phyloP scores from a whole-genome alignment of 2,329 filamentous ascomycete species.

The Epichloe sp. region DNA sequence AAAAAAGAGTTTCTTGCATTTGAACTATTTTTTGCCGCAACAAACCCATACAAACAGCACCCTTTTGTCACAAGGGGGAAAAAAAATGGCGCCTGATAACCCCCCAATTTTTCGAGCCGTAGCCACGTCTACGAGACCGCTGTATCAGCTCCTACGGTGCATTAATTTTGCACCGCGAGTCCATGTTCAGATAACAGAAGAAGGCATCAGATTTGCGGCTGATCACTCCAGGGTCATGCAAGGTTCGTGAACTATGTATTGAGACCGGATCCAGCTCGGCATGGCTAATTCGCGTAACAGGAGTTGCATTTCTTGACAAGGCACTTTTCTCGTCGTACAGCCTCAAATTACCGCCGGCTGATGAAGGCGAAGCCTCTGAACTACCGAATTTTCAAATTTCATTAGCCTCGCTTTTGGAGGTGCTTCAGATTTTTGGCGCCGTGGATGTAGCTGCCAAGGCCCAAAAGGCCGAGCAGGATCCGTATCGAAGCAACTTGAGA shows the following conservation, averaged over 20 bases:
- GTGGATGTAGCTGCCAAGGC: slow-evolving; percentile 50
- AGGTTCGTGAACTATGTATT: slow-evolving; percentile 38
- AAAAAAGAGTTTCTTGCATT: not conserved
- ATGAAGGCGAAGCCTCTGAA: slow-evolving; percentile 26
- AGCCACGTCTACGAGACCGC: slow-evolving; percentile 62
- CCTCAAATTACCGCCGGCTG: slow-evolving; percentile 38
- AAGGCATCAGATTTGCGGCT: slow-evolving; percentile 76
- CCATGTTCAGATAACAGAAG: slow-evolving; percentile 61
- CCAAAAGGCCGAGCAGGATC: slow-evolving; percentile 44
- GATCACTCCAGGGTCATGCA: slow-evolving; percentile 88
- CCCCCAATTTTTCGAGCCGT: slow-evolving; percentile 58
- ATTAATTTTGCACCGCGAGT: slow-evolving; percentile 47
- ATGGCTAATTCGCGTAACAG: slow-evolving; percentile 10
- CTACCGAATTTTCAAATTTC: slow-evolving; percentile 75
- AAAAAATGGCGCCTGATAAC: slow-evolving; percentile 19
- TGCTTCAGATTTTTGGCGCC: slow-evolving; percentile 89
- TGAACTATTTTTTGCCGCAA: slow-evolving; percentile 1
- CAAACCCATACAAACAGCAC: not conserved
- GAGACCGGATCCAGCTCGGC: not conserved
- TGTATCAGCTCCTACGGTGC: slow-evolving; percentile 49
- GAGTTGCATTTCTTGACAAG: slow-evolving; percentile 68
- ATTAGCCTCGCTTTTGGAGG: slow-evolving; percentile 76
- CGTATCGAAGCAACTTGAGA: slow-evolving; percentile 47
- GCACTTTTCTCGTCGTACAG: slow-evolving; percentile 77
- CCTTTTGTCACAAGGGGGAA: not conserved